Evolutionary conservation across 768 basidiomycete genomes (phyloP), one percentile per base, ranked within the genome.

Genomic region (Myochromella boudieri): DNA sequence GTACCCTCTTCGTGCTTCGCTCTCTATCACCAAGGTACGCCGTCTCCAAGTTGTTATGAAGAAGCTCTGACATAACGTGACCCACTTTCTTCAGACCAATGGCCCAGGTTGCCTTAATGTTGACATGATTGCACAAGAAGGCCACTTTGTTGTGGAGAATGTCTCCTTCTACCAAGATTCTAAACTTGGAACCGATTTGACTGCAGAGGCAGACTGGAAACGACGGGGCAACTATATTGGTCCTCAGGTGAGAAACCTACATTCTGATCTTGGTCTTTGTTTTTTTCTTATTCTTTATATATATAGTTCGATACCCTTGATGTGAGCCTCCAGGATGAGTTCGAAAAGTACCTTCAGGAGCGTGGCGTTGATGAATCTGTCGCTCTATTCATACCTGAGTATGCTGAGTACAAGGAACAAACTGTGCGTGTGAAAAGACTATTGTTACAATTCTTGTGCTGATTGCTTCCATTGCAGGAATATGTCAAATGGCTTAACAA

Each of bases 141-240:
- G 87, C 34, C 63, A 77, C 20, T 93, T 95, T 61, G 65, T 86
- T n/a, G 74, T 95, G 42, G 94, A 97, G 65, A 95, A 91, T 67
- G 80, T 95, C 52, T 82, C 94, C 1, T 93, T 75, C 74, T 97
- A 95, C 68, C 64, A 72, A 1, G 89, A 93, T 55, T 69, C 74
- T 24, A 76, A 81, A 59, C 56, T 89, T 10, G 93, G 84, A 10
- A 84, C 81, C 11, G 87, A 87, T 6, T 67, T 90, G 56, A 90
- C 83, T 10, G 85, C 90, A 6, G 93, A 98, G 53, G 87, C 89
- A 6, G 94, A 97, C 70, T 97, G 91, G 92, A 88, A 87, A 64
- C 82, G 95, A 37, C 81, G 94, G 15, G 92, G 89, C 1, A 70
- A 89, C 54, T 98, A 97, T 75, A 83, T 95, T 61, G 95, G 95